Conservation (phyloP, 805 yeast genomes). For the Saccharomycopsis javanensis region DNA sequence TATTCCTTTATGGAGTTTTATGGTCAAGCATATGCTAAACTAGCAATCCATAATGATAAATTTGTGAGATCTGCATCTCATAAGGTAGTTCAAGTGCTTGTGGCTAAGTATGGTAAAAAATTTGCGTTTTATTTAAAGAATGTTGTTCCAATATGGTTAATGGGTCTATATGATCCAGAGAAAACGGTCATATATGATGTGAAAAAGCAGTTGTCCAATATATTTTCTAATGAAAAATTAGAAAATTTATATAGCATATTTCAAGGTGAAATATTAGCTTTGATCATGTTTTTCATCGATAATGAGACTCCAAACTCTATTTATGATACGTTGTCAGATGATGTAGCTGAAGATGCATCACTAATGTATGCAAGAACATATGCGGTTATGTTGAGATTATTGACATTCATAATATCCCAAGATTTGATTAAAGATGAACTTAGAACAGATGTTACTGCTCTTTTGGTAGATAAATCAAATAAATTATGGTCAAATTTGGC, state of each 20-base stretch:
- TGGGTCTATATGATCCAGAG: conserved; percentile 15
- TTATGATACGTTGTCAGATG: conserved; percentile 3
- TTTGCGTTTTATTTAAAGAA: conserved; percentile 6
- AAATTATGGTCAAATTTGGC: conserved; percentile 10
- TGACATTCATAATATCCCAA: background rate
- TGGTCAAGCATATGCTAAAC: conserved; percentile 14
- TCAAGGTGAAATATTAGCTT: conserved; percentile 6
- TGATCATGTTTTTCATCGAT: conserved; percentile 6
- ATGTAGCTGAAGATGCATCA: conserved; percentile 9
- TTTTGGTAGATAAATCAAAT: background rate
- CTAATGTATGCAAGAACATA: conserved; percentile 9
- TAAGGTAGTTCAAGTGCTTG: conserved; percentile 3
- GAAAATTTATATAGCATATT: conserved; percentile 7
- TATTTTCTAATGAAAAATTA: conserved; percentile 11
- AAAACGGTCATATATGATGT: conserved; percentile 9
- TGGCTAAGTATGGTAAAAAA: conserved; percentile 8
- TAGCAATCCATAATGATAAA: conserved; percentile 17
- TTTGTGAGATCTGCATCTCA: conserved; percentile 10
- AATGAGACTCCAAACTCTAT: conserved; percentile 9
- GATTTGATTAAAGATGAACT: background rate
- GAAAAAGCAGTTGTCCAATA: conserved; percentile 1
- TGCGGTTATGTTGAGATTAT: conserved; percentile 2
- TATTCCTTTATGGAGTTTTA: conserved; percentile 10
- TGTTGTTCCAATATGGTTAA: conserved; percentile 17
- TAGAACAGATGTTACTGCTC: background rate